phyloP scores from a whole-genome alignment of 2,329 filamentous ascomycete species.

The Apiospora sp. region DNA sequence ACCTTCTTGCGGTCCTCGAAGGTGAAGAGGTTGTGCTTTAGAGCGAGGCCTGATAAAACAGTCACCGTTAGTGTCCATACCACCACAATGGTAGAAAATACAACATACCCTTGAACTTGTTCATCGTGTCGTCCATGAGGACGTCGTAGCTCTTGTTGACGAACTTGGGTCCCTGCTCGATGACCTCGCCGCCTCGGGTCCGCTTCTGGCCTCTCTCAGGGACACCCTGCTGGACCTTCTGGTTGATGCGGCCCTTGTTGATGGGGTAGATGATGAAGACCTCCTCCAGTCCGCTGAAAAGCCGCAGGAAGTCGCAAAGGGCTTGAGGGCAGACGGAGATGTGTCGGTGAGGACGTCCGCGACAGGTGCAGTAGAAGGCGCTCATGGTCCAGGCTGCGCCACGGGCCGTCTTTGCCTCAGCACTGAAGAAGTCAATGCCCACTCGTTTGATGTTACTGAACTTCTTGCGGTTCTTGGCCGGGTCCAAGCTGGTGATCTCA shows the following conservation, averaged over 20 bases:
- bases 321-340: conserved; percentile 30
- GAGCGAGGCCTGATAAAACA: conserved; percentile 30
- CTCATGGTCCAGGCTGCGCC: not conserved
- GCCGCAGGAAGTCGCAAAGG: conserved; percentile 35
- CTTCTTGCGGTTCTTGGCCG: not conserved
- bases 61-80: not conserved
- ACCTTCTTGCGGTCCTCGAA: conserved; percentile 32
- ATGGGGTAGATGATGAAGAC: conserved; percentile 42
- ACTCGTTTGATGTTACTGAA: conserved; percentile 22
- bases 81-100: not conserved
- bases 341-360: not conserved
- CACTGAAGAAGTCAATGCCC: conserved; percentile 23
- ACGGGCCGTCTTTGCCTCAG: not conserved
- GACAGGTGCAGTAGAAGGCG: conserved; percentile 10
- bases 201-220: not conserved
- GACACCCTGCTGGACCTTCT: not conserved
- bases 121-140: not conserved
- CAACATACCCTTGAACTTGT: conserved; percentile 17
- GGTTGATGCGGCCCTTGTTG: not conserved
- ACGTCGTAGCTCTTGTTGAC: not conserved
- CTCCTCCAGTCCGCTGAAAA: conserved; percentile 38
- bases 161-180: not conserved
- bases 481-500: conserved; percentile 20
- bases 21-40: conserved; percentile 24
- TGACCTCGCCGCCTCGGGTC: not conserved